phyloP scores from a whole-genome alignment of 495 filamentous ascomycete genomes.

The Penicillium arizonense region DNA sequence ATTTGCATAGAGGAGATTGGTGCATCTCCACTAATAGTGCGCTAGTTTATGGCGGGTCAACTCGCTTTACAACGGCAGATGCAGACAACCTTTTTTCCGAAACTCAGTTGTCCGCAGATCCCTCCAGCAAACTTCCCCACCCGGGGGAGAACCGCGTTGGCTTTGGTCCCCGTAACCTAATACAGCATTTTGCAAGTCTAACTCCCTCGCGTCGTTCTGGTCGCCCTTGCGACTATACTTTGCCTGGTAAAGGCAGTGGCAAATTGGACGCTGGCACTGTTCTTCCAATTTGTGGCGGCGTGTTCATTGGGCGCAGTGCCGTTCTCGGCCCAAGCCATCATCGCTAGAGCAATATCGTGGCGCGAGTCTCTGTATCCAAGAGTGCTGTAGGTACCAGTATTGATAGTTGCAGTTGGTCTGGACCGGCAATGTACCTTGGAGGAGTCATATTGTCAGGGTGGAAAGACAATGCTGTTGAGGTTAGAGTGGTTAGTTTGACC shows the following conservation, averaged over 20 bases:
- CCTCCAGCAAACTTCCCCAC: no score
- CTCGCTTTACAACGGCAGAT: no score
- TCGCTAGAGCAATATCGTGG: conserved; percentile 47
- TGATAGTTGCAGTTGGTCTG: conserved; percentile 11
- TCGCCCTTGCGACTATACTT: conserved; percentile 8
- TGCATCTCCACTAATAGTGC: no score
- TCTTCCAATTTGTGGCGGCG: conserved; percentile 42
- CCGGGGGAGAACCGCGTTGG: background rate
- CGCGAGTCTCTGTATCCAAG: conserved; percentile 41
- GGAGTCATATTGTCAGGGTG: conserved; percentile 20
- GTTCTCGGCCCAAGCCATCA: conserved; percentile 55
- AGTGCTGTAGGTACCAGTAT: conserved; percentile 15
- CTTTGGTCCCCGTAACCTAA: background rate
- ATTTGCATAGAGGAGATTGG: no score
- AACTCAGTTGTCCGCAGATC: no score
- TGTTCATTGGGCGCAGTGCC: conserved; percentile 34
- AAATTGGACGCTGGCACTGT: conserved; percentile 17
- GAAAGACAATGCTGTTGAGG: conserved; percentile 14
- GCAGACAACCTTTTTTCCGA: no score
- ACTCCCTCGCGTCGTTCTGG: conserved; percentile 4
- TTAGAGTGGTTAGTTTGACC: conserved; percentile 24
- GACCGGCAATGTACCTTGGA: conserved; percentile 35
- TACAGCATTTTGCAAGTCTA: conserved; percentile 4
- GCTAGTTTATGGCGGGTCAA: no score
- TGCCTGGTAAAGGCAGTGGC: conserved; percentile 4